phyloP scores from a whole-genome alignment of 1,139 yeast species.

The Kodamaea sp. region DNA sequence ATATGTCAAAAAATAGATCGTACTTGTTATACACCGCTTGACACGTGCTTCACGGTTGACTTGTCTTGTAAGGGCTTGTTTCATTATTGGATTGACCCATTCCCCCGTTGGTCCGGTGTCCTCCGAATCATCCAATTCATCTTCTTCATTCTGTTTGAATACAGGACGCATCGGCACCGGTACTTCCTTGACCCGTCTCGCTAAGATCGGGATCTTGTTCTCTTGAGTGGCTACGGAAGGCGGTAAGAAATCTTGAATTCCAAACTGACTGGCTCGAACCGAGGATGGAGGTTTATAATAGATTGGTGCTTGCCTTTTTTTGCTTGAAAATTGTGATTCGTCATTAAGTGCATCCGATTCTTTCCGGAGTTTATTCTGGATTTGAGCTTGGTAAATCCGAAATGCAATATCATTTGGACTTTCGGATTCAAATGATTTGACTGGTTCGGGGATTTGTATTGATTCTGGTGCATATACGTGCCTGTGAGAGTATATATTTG shows the following conservation, averaged over 20 bases:
- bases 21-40: constrained; percentile 9
- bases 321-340: constrained; percentile 11
- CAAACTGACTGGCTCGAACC: constrained; percentile 25
- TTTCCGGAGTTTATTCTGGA: constrained; percentile 11
- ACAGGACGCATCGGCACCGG: not conserved
- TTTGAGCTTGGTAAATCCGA: constrained; percentile 19
- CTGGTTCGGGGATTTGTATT: not conserved
- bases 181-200: constrained; percentile 12
- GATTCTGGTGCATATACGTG: constrained; percentile 4
- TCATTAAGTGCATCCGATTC: constrained; percentile 8
- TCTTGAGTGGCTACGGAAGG: constrained; percentile 17
- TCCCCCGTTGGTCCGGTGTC: constrained; percentile 30
- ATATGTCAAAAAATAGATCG: no score
- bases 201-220: constrained; percentile 12
- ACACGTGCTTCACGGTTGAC: constrained; percentile 28
- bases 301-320: constrained; percentile 18
- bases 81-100: constrained; percentile 42
- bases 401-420: constrained; percentile 19
- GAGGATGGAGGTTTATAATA: constrained; percentile 38
- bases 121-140: constrained; percentile 8
- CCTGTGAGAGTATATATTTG: constrained; percentile 6
- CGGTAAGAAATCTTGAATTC: constrained; percentile 30
- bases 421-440: not conserved
- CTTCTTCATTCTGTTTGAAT: constrained; percentile 7
- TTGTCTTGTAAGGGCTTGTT: constrained; percentile 36